phyloP scores from a whole-genome alignment of 768 basidiomycete genomes.

The Suillus occidentalis region DNA sequence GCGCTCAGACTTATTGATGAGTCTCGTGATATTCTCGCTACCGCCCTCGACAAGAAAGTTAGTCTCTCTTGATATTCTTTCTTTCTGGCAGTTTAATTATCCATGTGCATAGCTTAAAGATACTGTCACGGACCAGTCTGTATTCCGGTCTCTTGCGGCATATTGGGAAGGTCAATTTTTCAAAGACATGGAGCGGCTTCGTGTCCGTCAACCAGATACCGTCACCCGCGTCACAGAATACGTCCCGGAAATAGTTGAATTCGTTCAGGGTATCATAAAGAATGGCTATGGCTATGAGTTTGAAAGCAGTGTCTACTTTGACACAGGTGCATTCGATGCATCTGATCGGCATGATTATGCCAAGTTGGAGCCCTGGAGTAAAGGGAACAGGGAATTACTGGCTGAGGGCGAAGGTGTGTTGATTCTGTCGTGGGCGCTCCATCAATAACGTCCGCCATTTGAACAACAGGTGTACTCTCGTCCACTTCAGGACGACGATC shows the following conservation, averaged over 20 bases:
- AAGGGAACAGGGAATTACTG: conserved; percentile 85
- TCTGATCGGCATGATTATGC: conserved; percentile 82
- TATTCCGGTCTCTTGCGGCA: conserved; percentile 79
- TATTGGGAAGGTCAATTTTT: conserved; percentile 92
- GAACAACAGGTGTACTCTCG: conserved; percentile 54
- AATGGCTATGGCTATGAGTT: conserved; percentile 78
- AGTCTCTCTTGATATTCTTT: conserved; percentile 13
- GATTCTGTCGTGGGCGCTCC: not conserved
- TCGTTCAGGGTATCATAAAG: conserved; percentile 79
- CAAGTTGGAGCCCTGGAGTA: conserved; percentile 95
- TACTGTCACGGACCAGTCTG: conserved; percentile 81
- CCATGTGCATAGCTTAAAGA: conserved; percentile 56
- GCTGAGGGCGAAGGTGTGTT: conserved; percentile 87
- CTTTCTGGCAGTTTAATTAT: conserved; percentile 9
- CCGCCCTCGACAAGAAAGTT: conserved; percentile 75
- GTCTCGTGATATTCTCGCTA: conserved; percentile 74
- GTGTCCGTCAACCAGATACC: conserved; percentile 84
- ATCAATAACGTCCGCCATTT: conserved; percentile 1
- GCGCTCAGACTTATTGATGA: conserved; percentile 67
- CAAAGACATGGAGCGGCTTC: conserved; percentile 86
- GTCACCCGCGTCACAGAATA: conserved; percentile 96
- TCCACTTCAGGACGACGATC: conserved; percentile 65
- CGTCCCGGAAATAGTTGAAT: conserved; percentile 90
- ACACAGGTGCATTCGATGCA: conserved; percentile 79
- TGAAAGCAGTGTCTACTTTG: conserved; percentile 91